A percentile compares a stretch with the other conserved stretches of the same genome.
These are phyloP conservation scores for Ophiocytium majus DNA, from an alignment of 352 stramenopile species.

Conservation along the genomic window DNA sequence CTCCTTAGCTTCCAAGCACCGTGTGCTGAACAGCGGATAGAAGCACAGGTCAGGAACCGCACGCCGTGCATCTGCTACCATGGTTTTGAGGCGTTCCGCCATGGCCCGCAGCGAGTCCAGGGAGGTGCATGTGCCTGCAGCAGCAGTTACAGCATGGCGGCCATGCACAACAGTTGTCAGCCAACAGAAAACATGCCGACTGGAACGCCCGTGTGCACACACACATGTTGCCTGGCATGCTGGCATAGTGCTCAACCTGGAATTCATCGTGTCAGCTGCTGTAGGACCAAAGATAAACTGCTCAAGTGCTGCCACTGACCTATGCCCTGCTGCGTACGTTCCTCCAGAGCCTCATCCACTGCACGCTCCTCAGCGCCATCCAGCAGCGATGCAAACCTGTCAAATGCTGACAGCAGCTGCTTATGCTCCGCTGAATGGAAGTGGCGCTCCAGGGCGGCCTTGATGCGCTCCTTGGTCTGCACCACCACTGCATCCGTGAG, in stretches of 20 bases:
- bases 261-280: neutral
- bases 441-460: neutral
- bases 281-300: neutral
- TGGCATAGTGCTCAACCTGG: neutral
- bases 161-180: neutral
- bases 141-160: neutral
- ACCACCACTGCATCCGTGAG: conserved; percentile 74
- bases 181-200: neutral
- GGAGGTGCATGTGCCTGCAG: neutral
- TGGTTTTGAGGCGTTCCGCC: conserved; percentile 24
- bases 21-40: conserved; percentile 81
- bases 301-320: neutral
- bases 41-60: conserved; percentile 73
- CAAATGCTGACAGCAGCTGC: neutral
- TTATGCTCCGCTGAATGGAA: neutral
- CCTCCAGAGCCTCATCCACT: neutral
- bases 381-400: neutral
- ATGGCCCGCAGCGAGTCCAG: conserved; percentile 22
- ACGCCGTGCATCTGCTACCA: neutral
- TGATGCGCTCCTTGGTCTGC: conserved; percentile 61
- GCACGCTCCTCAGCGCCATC: conserved; percentile 13
- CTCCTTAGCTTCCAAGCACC: conserved; percentile 77
- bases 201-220: neutral
- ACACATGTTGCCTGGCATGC: neutral
- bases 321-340: conserved; percentile 9